Conservation (phyloP, 257 asterid genomes). For the Ballota nigra region DNA sequence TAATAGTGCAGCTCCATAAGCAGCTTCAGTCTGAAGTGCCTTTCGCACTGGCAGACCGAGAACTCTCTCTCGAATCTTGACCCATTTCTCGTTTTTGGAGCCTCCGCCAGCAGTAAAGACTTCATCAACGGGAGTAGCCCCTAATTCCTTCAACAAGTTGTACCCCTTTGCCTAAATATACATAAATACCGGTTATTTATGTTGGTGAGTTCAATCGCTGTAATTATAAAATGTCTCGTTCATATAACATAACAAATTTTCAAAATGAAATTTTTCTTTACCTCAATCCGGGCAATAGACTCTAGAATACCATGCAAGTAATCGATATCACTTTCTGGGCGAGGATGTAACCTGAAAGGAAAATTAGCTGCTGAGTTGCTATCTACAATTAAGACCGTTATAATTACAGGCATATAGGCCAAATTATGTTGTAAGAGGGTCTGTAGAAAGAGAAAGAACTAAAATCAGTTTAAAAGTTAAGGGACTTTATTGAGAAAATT, state of each 20-base stretch:
- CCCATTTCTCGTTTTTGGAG: constrained; percentile 80
- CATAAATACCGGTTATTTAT: background rate
- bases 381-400: background rate
- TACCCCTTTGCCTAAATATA: constrained; percentile 71
- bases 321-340: constrained; percentile 69
- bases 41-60: constrained; percentile 67
- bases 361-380: background rate
- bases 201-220: background rate
- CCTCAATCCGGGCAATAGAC: constrained; percentile 95
- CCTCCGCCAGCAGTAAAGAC: constrained; percentile 92
- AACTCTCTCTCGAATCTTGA: constrained; percentile 72
- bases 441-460: background rate
- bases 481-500: too few relatives aligned
- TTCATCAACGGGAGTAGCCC: constrained; percentile 90
- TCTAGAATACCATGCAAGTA: constrained; percentile 88
- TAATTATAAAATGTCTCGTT: background rate
- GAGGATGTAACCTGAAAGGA: constrained; percentile 72
- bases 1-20: constrained; percentile 86
- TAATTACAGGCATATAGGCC: background rate
- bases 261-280: constrained; percentile 8
- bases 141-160: constrained; percentile 65
- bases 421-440: background rate
- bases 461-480: too few relatives aligned
- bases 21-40: constrained; percentile 91
- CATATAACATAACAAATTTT: background rate